A percentile compares a stretch with the other conserved stretches of the same genome.
phyloP scores from a whole-genome alignment of 768 basidiomycete genomes.

The Psilocybe cubensis region DNA sequence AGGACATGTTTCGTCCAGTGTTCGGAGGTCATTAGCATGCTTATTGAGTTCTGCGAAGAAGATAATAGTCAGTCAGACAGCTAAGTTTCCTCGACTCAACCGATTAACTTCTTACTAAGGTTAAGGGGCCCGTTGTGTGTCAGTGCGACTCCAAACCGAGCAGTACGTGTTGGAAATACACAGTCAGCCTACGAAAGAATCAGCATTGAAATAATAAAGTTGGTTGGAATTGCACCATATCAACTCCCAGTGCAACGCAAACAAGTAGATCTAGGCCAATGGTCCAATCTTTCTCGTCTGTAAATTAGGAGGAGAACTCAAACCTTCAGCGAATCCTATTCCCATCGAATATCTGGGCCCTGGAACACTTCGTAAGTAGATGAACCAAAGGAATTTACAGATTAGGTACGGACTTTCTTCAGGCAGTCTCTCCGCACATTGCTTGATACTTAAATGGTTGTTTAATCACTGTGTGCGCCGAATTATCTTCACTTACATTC shows the following conservation, averaged over 20 bases:
- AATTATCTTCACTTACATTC: constrained; percentile 66
- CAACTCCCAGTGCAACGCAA: constrained; percentile 89
- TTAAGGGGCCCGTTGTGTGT: constrained; percentile 84
- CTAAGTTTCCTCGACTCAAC: background rate
- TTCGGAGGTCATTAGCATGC: constrained; percentile 67
- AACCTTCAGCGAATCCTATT: constrained; percentile 90
- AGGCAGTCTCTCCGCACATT: constrained; percentile 80
- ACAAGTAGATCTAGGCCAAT: constrained; percentile 72
- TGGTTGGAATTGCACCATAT: constrained; percentile 65
- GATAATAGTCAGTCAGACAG: background rate
- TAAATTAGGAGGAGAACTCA: constrained; percentile 7
- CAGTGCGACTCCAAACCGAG: constrained; percentile 88
- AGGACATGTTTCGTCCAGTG: constrained; percentile 79
- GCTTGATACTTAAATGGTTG: constrained; percentile 83
- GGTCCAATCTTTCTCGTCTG: background rate
- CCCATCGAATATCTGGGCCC: constrained; percentile 94
- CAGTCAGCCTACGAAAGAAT: constrained; percentile 72
- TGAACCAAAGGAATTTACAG: background rate
- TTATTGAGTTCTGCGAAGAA: constrained; percentile 59
- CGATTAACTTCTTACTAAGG: constrained; percentile 54
- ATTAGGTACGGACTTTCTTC: constrained; percentile 61
- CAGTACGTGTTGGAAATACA: constrained; percentile 92
- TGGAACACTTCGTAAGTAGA: constrained; percentile 30
- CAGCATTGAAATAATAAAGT: background rate
- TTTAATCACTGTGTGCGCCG: too few species aligned